Evolutionary conservation across 2,329 filamentous ascomycete genomes (phyloP).

Genomic region (Fusarium sp.): DNA sequence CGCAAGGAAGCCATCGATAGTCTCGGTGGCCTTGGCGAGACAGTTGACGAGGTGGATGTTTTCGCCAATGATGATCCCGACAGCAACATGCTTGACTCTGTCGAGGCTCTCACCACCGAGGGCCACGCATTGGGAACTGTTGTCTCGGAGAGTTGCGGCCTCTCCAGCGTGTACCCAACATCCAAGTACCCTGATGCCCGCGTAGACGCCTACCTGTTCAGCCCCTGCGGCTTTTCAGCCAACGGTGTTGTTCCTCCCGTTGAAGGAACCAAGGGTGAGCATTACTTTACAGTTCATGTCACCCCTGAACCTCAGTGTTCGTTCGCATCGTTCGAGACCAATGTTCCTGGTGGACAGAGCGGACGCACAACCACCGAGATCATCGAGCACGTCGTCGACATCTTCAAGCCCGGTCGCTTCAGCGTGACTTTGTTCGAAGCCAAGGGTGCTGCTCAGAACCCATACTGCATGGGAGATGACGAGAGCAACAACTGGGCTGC

Average conservation of each 20-base stretch:
- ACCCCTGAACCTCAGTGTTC: constrained; percentile 97
- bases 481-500: constrained; percentile 53
- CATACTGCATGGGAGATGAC: constrained; percentile 57
- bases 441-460: constrained; percentile 67
- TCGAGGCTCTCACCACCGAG: constrained; percentile 86
- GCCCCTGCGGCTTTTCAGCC: constrained; percentile 95
- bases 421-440: constrained; percentile 97
- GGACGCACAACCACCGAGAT: constrained; percentile 91
- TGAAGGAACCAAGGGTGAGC: constrained; percentile 68
- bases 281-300: constrained; percentile 99
- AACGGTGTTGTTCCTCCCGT: constrained; percentile 89
- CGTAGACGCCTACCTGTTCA: constrained; percentile 96
- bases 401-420: constrained; percentile 98
- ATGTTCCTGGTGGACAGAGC: constrained; percentile 89
- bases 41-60: constrained; percentile 77
- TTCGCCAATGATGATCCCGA: constrained; percentile 78
- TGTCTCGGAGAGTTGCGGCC: constrained; percentile 88
- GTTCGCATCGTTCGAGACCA: constrained; percentile 98
- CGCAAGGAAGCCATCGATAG: constrained; percentile 70
- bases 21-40: constrained; percentile 68
- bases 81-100: constrained; percentile 65
- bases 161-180: constrained; percentile 88
- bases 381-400: constrained; percentile 91
- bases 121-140: constrained; percentile 93
- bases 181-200: constrained; percentile 90